Conservation (phyloP, 2,329 filamentous ascomycete genomes). For the Myriosclerotinia scirpicola region DNA sequence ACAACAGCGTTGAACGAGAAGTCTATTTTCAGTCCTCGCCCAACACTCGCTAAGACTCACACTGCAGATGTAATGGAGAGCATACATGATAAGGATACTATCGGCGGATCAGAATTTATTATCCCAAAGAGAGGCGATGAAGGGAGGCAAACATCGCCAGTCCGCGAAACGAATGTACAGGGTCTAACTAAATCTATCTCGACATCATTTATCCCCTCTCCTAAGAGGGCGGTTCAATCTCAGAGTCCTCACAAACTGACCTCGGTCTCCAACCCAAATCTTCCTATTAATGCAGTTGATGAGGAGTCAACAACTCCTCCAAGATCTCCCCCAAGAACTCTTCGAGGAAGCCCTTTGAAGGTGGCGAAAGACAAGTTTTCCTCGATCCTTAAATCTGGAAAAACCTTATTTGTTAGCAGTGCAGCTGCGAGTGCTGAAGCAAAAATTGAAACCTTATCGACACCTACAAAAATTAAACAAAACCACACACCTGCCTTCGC, state of each 20-base stretch:
- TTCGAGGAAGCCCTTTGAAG: constrained; percentile 77
- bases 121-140: constrained; percentile 46
- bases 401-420: constrained; percentile 79
- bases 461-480: constrained; percentile 49
- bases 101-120: constrained; percentile 50
- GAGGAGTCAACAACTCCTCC: constrained; percentile 36
- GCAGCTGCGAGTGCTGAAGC: constrained; percentile 62
- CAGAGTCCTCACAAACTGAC: constrained; percentile 55
- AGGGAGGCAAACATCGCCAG: constrained; percentile 37
- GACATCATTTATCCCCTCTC: constrained; percentile 57
- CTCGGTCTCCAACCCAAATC: constrained; percentile 58
- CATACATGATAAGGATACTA: constrained; percentile 50
- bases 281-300: constrained; percentile 53
- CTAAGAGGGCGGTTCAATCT: constrained; percentile 41
- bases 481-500: constrained; percentile 51
- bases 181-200: constrained; percentile 64
- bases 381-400: constrained; percentile 85
- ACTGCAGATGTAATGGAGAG: constrained; percentile 62
- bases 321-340: constrained; percentile 57
- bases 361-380: constrained; percentile 92
- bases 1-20: constrained; percentile 35
- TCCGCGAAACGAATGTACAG: constrained; percentile 39
- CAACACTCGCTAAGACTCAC: constrained; percentile 58
- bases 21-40: constrained; percentile 48
- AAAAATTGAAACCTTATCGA: constrained; percentile 57